phyloP scores from a whole-genome alignment of 2,329 filamentous ascomycete species.

The Aspergillus ochraceus region DNA sequence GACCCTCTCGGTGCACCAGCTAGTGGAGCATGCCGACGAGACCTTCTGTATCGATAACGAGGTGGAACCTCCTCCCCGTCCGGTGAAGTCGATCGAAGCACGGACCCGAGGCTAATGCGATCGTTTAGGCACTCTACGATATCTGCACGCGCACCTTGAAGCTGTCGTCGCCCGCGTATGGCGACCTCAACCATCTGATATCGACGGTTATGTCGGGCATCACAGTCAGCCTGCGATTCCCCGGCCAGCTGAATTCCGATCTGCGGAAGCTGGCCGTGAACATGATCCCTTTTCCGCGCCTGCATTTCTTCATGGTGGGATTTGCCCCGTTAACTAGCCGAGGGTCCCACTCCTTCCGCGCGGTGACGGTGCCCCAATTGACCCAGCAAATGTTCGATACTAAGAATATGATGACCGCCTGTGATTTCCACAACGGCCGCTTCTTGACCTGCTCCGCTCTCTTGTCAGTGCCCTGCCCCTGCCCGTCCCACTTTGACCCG shows the following conservation, averaged over 20 bases:
- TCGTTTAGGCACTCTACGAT: constrained; percentile 80
- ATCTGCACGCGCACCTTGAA: constrained; percentile 99
- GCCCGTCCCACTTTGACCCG: neutral
- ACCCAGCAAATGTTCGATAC: constrained; percentile 99
- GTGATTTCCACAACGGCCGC: constrained; percentile 98
- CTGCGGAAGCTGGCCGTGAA: constrained; percentile 99
- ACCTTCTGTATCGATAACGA: constrained; percentile 99
- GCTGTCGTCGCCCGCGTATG: constrained; percentile 97
- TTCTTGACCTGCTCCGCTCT: constrained; percentile 99
- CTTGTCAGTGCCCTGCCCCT: constrained; percentile 74
- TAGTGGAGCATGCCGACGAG: constrained; percentile 99
- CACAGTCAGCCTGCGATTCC: constrained; percentile 98
- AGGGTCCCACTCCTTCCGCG: constrained; percentile 91
- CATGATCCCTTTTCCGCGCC: constrained; percentile 99
- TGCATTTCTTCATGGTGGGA: constrained; percentile 99
- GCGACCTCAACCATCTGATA: constrained; percentile 98
- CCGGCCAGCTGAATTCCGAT: constrained; percentile 99
- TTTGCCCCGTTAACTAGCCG: constrained; percentile 97
- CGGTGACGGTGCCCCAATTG: constrained; percentile 94
- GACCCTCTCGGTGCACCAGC: constrained; percentile 96
- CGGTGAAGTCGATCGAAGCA: neutral
- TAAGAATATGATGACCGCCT: constrained; percentile 99
- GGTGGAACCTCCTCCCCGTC: constrained; percentile 40
- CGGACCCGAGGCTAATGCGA: constrained; percentile 4
- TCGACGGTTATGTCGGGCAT: constrained; percentile 99